A percentile compares a stretch with the other conserved stretches of the same genome.
These are phyloP conservation scores for Candida fluviatilis DNA, from an alignment of 805 yeast species.

Conservation along the genomic window DNA sequence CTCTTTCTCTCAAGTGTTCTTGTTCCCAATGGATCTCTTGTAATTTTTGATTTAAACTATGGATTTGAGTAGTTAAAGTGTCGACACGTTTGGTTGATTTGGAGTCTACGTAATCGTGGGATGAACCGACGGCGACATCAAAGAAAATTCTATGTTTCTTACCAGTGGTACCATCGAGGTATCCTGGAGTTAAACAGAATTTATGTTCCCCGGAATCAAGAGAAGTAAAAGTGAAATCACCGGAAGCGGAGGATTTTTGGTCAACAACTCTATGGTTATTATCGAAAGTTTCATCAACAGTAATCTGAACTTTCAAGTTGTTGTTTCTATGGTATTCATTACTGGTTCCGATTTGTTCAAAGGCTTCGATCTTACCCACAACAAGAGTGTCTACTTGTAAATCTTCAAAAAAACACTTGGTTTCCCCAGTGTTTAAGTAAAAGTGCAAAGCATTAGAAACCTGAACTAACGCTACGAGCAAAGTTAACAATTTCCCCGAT, in stretches of 20 bases:
- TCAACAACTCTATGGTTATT: slow-evolving; percentile 71
- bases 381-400: slow-evolving; percentile 74
- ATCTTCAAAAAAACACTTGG: slow-evolving; percentile 81
- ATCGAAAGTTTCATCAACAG: slow-evolving; percentile 76
- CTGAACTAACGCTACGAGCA: slow-evolving; percentile 12
- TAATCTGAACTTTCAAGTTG: slow-evolving; percentile 59
- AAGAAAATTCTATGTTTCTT: slow-evolving; percentile 64
- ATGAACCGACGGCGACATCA: slow-evolving; percentile 67
- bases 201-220: slow-evolving; percentile 81
- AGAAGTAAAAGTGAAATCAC: slow-evolving; percentile 78
- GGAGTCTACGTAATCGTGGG: slow-evolving; percentile 57
- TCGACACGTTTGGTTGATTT: slow-evolving; percentile 52
- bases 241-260: slow-evolving; percentile 57
- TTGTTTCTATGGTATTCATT: slow-evolving; percentile 48
- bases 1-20: slow-evolving; percentile 65
- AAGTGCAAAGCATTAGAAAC: slow-evolving; percentile 58
- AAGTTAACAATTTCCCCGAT: neutral
- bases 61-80: slow-evolving; percentile 34
- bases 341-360: slow-evolving; percentile 49
- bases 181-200: slow-evolving; percentile 59
- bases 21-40: slow-evolving; percentile 41
- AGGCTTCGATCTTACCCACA: slow-evolving; percentile 69
- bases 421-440: slow-evolving; percentile 71
- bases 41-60: slow-evolving; percentile 36
- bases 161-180: slow-evolving; percentile 69